These are phyloP conservation scores for Lagenaria siceraria DNA, from an alignment of 306 rosid species.

Conservation along the genomic window DNA sequence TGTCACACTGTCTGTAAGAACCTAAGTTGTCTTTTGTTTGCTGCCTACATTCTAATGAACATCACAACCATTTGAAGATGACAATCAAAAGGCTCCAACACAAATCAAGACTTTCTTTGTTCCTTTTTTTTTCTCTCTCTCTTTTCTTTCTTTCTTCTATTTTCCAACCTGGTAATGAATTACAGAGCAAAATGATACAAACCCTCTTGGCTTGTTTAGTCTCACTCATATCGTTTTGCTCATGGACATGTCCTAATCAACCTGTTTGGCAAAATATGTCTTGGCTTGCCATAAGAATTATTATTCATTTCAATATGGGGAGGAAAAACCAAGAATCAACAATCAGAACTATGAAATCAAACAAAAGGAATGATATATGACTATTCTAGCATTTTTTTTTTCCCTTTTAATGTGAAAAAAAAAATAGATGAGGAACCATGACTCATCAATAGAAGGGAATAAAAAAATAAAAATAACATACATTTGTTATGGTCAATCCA, in stretches of 20 bases:
- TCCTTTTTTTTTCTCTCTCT: neutral
- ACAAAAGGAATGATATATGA: neutral
- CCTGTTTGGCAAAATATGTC: slow-evolving; percentile 26
- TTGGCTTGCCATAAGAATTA: neutral
- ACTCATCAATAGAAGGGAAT: neutral
- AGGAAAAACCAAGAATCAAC: neutral
- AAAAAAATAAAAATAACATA: neutral
- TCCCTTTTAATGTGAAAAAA: neutral
- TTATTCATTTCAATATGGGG: neutral
- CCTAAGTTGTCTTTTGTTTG: slow-evolving; percentile 27
- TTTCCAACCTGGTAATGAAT: neutral
- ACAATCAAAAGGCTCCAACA: slow-evolving; percentile 24
- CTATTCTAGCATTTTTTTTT: neutral
- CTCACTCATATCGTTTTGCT: slow-evolving; percentile 65
- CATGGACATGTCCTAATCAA: slow-evolving; percentile 35
- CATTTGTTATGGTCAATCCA: neutral
- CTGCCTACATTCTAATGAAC: slow-evolving; percentile 14
- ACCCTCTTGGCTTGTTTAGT: slow-evolving; percentile 22
- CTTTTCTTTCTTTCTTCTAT: neutral
- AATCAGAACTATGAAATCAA: slow-evolving; percentile 3
- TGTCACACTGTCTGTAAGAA: slow-evolving; percentile 40
- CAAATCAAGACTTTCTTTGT: neutral
- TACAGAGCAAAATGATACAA: neutral
- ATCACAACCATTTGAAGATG: slow-evolving; percentile 14
- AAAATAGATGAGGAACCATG: neutral